phyloP scores from a whole-genome alignment of 805 yeast species.

The Spathaspora passalidarum region DNA sequence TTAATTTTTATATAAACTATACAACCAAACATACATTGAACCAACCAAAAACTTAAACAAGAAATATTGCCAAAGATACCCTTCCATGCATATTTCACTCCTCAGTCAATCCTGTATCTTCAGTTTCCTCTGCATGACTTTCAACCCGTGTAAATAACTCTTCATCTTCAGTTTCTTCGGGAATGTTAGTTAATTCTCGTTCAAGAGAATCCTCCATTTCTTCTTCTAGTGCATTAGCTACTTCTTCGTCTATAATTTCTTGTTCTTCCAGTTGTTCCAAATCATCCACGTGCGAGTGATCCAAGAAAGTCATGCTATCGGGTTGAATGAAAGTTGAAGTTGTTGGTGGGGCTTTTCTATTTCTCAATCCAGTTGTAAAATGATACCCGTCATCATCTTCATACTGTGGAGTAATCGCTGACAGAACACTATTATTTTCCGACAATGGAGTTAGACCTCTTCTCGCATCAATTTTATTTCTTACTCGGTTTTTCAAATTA shows the following conservation, averaged over 20 bases:
- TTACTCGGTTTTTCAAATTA: neutral
- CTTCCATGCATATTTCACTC: neutral
- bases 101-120: slow-evolving; percentile 1
- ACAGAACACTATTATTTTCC: neutral
- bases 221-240: neutral
- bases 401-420: neutral
- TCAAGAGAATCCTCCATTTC: neutral
- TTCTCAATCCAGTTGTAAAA: slow-evolving; percentile 4
- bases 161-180: slow-evolving; percentile 5
- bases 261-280: neutral
- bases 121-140: slow-evolving; percentile 1
- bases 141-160: neutral
- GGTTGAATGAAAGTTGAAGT: neutral
- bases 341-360: neutral
- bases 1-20: neutral
- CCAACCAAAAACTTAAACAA: neutral
- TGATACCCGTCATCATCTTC: slow-evolving; percentile 14
- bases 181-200: slow-evolving; percentile 1
- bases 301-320: neutral
- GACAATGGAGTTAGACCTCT: neutral
- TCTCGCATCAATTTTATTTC: neutral
- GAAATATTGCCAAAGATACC: neutral
- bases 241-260: neutral
- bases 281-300: neutral
- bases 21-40: neutral